Conservation (phyloP, 495 filamentous ascomycete species). For the Hypoxylon rickii region DNA sequence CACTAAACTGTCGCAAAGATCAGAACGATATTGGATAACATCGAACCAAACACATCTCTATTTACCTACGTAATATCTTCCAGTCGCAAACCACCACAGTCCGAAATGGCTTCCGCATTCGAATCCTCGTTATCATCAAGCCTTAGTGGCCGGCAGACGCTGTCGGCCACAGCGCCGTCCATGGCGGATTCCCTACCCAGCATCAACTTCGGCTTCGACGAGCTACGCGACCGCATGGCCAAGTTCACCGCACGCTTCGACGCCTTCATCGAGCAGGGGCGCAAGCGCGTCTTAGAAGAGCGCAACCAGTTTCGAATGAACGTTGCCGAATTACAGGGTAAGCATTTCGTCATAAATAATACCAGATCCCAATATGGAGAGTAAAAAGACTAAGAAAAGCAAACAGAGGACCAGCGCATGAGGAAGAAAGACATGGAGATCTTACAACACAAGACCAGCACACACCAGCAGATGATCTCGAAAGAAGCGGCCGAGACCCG, state of each 20-base stretch:
- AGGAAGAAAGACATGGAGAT: conserved; percentile 87
- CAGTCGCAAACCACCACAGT: too few relatives aligned
- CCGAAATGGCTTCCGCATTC: conserved; percentile 69
- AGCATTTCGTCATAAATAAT: conserved; percentile 13
- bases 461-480: conserved; percentile 76
- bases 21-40: too few relatives aligned
- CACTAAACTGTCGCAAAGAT: too few relatives aligned
- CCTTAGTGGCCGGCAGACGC: conserved; percentile 68
- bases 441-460: conserved; percentile 72
- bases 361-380: not conserved
- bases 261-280: conserved; percentile 86
- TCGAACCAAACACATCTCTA: too few relatives aligned
- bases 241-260: conserved; percentile 92
- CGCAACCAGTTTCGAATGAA: conserved; percentile 92
- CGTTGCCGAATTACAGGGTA: conserved; percentile 87
- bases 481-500: conserved; percentile 86
- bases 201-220: conserved; percentile 96
- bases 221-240: conserved; percentile 91
- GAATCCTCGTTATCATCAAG: conserved; percentile 78
- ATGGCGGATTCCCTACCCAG: conserved; percentile 80
- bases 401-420: conserved; percentile 84
- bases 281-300: conserved; percentile 88
- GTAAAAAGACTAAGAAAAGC: conserved; percentile 1
- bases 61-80: too few relatives aligned
- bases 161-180: conserved; percentile 51